Evolutionary conservation across 306 rosid genomes (phyloP), one percentile per base, ranked within the genome.

Genomic region (Purshia tridentata): DNA sequence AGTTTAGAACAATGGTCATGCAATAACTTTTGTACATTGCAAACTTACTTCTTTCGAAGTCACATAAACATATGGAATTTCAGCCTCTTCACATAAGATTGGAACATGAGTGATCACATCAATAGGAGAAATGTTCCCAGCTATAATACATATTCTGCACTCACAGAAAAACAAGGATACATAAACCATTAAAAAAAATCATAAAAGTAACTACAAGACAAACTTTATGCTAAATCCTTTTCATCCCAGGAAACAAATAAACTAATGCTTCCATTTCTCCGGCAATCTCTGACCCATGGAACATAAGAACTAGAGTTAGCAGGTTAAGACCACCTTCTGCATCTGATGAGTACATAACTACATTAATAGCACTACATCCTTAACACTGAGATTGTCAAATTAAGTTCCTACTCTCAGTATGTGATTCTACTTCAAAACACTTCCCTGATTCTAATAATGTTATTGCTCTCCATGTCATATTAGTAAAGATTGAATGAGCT

Each of bases 91-190:
- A 67, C 98, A 91, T 57, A 95, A 72, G 72, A 95, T 55, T 55
- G 99, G 99, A 76, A 95, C 87, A 74, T 95, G 97, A 42, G 98
- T 91, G 76, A 95, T 86, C 56, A 95, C 99, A 80, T 95, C 99
- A 42, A 95, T 95, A 0, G 99, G 98, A 6, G 98, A 88, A 62
- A 95, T 91, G 76, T 95, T 91, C 64, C 98, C 97, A 67, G 98
- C 98, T 66, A 95, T 91, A 35, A 95, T 91, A 83, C 99, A 94
- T 1, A 90, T 19, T 59, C 98, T 95, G 84, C 92, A 82, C 13
- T 52, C 35, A 69, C 39, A 65, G 14, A 29, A 60, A 54, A 39
- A 18, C 12, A 70, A 64, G 44, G 64, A 66, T 19, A 64, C 20
- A 18, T 4, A 20, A 4, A 15, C 46, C 66, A 67, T 41, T 14